A percentile compares a stretch with the other conserved stretches of the same genome.
Evolutionary conservation across 805 yeast species (phyloP).

Genomic region (Starmerella khaoyaiensis): DNA sequence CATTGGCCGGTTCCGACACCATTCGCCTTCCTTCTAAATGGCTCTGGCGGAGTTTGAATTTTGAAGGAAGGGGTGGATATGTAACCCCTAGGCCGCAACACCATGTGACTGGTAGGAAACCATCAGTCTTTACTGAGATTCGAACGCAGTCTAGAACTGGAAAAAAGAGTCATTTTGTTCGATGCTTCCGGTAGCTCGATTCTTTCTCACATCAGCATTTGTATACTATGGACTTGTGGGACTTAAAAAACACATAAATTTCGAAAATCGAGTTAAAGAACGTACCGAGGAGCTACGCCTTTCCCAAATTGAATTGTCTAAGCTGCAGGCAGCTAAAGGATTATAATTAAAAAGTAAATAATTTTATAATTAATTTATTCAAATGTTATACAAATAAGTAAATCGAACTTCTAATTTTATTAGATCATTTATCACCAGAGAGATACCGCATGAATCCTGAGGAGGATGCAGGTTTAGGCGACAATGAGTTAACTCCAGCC

Average conservation of each 20-base stretch:
- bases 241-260: conserved; percentile 10
- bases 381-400: neutral
- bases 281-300: conserved; percentile 11
- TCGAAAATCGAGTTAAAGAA: conserved; percentile 6
- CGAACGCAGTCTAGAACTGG: too few relatives aligned
- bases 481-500: conserved; percentile 1
- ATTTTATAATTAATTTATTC: neutral
- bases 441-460: conserved; percentile 19
- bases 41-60: neutral
- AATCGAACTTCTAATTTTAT: neutral
- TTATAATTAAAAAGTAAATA: neutral
- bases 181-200: conserved; percentile 18
- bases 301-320: conserved; percentile 1
- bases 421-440: conserved; percentile 13
- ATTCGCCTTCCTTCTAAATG: neutral
- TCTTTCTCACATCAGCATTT: conserved; percentile 17
- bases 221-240: conserved; percentile 23
- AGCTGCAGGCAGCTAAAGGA: conserved; percentile 1
- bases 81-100: neutral
- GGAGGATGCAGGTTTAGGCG: conserved; percentile 16
- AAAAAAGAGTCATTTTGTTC: neutral
- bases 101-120: neutral
- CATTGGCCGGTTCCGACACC: neutral
- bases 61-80: too few relatives aligned
- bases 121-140: too few relatives aligned